phyloP scores from a whole-genome alignment of 2,329 filamentous ascomycete genomes.

The Aspergillus clavatus region DNA sequence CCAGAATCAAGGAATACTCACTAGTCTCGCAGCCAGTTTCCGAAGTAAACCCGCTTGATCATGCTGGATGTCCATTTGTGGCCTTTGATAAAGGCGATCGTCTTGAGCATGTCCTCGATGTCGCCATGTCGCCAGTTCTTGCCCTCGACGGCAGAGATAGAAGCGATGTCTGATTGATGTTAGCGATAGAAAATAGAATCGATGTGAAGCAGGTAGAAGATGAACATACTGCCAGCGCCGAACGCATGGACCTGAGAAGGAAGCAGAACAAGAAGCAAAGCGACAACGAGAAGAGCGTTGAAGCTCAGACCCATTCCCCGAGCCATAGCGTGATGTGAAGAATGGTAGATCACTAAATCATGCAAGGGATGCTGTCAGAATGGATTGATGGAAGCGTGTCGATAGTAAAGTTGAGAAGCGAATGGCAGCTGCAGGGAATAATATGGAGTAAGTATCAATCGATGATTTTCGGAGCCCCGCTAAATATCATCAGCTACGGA shows the following conservation, averaged over 20 bases:
- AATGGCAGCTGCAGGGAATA: too few relatives aligned
- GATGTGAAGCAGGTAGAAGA: neutral
- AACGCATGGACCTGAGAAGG: conserved; percentile 40
- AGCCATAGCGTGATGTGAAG: conserved; percentile 16
- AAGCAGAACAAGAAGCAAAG: conserved; percentile 35
- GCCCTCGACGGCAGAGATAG: conserved; percentile 48
- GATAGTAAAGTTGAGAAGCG: too few relatives aligned
- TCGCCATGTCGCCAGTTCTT: conserved; percentile 56
- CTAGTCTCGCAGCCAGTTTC: conserved; percentile 83
- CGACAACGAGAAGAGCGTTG: conserved; percentile 31
- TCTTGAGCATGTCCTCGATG: conserved; percentile 77
- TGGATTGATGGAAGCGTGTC: too few relatives aligned
- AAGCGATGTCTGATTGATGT: conserved; percentile 40
- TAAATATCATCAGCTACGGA: too few relatives aligned
- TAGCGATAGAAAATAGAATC: conserved; percentile 1
- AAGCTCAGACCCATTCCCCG: conserved; percentile 21
- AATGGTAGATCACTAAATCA: too few relatives aligned
- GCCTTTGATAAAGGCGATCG: conserved; percentile 68
- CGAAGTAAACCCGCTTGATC: conserved; percentile 75
- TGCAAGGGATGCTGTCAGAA: too few relatives aligned
- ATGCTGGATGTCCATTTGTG: conserved; percentile 81
- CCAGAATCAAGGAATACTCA: conserved; percentile 18
- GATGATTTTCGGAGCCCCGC: too few relatives aligned
- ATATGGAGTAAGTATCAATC: too few relatives aligned
- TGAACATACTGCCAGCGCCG: conserved; percentile 41